Percentiles rank a stretch among this genome's conserved stretches.
Evolutionary conservation across 228 moss, liverwort and hornwort species (phyloP).

Genomic region (Sphagnum fallax): DNA sequence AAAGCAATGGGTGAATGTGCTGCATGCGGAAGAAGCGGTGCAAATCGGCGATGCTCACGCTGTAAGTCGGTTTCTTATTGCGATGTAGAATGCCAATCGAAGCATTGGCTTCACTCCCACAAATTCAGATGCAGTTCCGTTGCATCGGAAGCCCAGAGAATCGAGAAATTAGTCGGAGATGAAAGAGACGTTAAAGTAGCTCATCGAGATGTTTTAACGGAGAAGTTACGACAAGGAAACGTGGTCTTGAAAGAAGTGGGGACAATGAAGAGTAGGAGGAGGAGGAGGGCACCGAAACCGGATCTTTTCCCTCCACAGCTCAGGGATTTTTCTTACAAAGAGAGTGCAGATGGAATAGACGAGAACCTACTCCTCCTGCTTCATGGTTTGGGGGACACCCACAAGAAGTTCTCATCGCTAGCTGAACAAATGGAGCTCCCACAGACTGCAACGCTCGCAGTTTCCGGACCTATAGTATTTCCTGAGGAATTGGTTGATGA

Average conservation of each 20-base stretch:
- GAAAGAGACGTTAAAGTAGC: neutral
- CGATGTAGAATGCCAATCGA: slow-evolving; percentile 10
- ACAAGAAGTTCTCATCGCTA: slow-evolving; percentile 10
- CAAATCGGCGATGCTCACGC: slow-evolving; percentile 13
- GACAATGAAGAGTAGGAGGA: neutral
- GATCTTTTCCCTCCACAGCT: slow-evolving; percentile 16
- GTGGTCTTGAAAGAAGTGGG: slow-evolving; percentile 8
- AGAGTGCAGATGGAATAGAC: slow-evolving; percentile 21
- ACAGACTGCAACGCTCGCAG: slow-evolving; percentile 19
- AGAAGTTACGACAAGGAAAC: neutral
- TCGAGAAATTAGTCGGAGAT: neutral
- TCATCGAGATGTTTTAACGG: neutral
- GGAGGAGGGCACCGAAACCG: slow-evolving; percentile 4
- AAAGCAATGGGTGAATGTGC: slow-evolving; percentile 1
- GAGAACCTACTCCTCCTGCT: slow-evolving; percentile 24
- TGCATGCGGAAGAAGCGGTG: slow-evolving; percentile 8
- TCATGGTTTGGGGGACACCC: slow-evolving; percentile 19
- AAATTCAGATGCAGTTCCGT: slow-evolving; percentile 8
- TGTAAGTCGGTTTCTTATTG: slow-evolving; percentile 18
- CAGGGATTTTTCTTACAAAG: slow-evolving; percentile 10
- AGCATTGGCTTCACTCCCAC: slow-evolving; percentile 12
- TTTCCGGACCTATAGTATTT: slow-evolving; percentile 18
- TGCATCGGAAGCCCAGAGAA: too few relatives aligned
- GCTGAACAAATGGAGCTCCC: slow-evolving; percentile 18
- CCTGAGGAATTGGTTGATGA: slow-evolving; percentile 9